These are phyloP conservation scores for Sungouiozyma intestinalis DNA, from an alignment of 805 yeast genomes.

Conservation along the genomic window DNA sequence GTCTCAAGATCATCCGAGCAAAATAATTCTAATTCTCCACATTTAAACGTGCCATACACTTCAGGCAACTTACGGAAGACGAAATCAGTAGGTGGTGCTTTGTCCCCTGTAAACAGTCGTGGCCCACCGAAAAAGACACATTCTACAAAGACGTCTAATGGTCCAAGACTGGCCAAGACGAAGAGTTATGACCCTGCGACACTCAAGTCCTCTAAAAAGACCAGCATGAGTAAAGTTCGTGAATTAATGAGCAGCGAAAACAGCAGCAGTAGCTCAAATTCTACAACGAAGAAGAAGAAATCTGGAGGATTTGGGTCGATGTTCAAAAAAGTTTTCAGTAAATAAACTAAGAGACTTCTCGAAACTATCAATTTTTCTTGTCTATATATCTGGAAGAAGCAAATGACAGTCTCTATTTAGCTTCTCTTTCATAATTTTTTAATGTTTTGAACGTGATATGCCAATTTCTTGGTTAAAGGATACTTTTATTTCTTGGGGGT, in stretches of 20 bases:
- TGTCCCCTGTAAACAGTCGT: conserved; percentile 3
- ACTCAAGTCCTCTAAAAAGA: background rate
- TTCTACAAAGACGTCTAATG: conserved; percentile 1
- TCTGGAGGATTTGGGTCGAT: conserved; percentile 13
- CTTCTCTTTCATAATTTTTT: background rate
- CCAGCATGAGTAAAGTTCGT: background rate
- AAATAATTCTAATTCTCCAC: background rate
- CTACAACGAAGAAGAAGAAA: conserved; percentile 4
- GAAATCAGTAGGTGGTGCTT: conserved; percentile 11
- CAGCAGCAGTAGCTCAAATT: background rate
- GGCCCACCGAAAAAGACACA: conserved; percentile 5
- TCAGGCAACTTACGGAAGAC: conserved; percentile 12
- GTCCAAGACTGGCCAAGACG: background rate
- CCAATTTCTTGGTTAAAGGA: background rate
- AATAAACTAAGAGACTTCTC: background rate
- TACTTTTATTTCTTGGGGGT: background rate
- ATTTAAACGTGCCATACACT: background rate
- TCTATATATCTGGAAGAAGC: no score
- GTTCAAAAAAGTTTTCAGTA: conserved; percentile 13
- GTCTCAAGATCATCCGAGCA: conserved; percentile 1
- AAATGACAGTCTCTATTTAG: background rate
- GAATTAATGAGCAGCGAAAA: background rate
- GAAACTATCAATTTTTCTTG: background rate
- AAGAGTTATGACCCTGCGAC: conserved; percentile 1
- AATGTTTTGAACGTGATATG: background rate